phyloP scores from a whole-genome alignment of 2,329 filamentous ascomycete species.

The Sporothrix sp. region DNA sequence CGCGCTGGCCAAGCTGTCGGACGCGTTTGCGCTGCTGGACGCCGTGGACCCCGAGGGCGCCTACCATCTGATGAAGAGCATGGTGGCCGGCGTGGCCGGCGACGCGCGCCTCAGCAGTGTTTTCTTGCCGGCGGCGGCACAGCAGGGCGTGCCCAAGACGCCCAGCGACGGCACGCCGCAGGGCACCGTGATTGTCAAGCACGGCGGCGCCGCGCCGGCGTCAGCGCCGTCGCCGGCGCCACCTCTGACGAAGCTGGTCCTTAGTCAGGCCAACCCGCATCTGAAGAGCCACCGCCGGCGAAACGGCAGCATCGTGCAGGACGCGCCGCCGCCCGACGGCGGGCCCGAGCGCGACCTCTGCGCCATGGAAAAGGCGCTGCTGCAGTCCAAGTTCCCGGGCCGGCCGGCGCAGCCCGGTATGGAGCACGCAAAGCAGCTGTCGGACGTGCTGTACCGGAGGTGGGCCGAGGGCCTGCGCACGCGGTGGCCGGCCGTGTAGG shows the following conservation, averaged over 20 bases:
- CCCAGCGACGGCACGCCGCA: constrained; percentile 37
- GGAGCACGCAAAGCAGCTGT: constrained; percentile 85
- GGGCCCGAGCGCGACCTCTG: constrained; percentile 34
- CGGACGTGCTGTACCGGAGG: constrained; percentile 79
- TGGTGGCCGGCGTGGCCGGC: constrained; percentile 62
- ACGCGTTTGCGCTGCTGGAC: constrained; percentile 78
- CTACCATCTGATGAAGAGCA: constrained; percentile 69
- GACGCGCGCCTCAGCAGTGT: constrained; percentile 55
- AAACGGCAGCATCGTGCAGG: constrained; percentile 35
- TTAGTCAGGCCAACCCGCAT: constrained; percentile 77
- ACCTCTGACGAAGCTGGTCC: constrained; percentile 56
- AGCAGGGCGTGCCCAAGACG: constrained; percentile 23
- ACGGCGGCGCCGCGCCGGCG: constrained; percentile 25
- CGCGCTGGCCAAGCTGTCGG: constrained; percentile 69
- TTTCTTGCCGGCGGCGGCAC: constrained; percentile 31
- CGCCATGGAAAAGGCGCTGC: constrained; percentile 37
- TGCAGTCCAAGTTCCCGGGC: constrained; percentile 46
- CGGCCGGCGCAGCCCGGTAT: constrained; percentile 57
- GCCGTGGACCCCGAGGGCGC: constrained; percentile 83
- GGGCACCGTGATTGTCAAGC: constrained; percentile 51
- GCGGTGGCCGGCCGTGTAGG: constrained; percentile 18
- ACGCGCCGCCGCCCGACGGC: constrained; percentile 26
- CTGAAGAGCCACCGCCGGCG: constrained; percentile 67
- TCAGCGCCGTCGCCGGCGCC: constrained; percentile 23
- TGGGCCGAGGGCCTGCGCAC: constrained; percentile 80